Evolutionary conservation across 768 basidiomycete species (phyloP), one percentile per base, ranked within the genome.

Genomic region (Dioszegia hungarica): DNA sequence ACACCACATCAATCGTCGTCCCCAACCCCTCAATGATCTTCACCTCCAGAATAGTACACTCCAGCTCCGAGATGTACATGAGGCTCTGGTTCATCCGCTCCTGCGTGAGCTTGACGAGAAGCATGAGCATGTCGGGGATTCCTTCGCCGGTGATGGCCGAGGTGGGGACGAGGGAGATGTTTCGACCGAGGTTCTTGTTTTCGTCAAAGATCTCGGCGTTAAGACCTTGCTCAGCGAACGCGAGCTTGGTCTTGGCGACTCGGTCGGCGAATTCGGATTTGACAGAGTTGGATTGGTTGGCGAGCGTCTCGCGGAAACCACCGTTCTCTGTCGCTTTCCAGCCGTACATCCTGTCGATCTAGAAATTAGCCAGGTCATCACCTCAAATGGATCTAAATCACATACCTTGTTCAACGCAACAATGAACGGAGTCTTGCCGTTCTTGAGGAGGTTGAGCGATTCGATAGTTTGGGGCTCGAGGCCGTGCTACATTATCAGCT

Each of bases 71-170:
- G 58, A 98, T 82, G 78, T 98, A 99, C 95, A 98, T 99, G 60
- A 99, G 82, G 39, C 88, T 84, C 75, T 93, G 89, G 75, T 88
- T 91, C 94, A 98, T 95, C 58, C 95, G 85, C 78, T 95, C 88
- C 76, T 98, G 94, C 15, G 94, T 98, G 52, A 98, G 82, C 76
- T 95, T 93, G 78, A 97, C 84, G 72, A 99, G 85, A 25, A 99
- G 82, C 89, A 93, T 90, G 79, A 99, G 91, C 94, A 99, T 94
- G 79, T 98, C 95, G 27, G 95, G 95, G 11, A 99, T 82, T 75
- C 95, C 95, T 78, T 99, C 95, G 54, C 94, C 95, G 3, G 94
- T 97, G 77, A 95, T 85, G 31, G 95, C 95, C 54, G 95, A 98
- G 4, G 94, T 98, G 28, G 95, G 94, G 12, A 99, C 94, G 46